Conservation (phyloP, 2,329 filamentous ascomycete genomes). For the Colletotrichum sojae region DNA sequence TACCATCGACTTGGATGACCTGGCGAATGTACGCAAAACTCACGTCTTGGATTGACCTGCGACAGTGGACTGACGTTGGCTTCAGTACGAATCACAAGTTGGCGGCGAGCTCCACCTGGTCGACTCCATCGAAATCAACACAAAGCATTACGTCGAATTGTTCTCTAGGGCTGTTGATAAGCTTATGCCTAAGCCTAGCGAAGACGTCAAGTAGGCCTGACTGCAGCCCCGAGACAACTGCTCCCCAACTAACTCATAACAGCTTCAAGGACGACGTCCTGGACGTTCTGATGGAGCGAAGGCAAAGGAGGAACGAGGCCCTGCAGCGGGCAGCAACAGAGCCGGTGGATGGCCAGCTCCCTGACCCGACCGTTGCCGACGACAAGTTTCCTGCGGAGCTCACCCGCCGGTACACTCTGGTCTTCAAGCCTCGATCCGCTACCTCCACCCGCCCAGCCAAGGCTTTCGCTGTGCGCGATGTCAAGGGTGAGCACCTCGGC, state of each 20-base stretch:
- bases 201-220: conserved; percentile 78
- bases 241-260: conserved; percentile 22
- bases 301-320: conserved; percentile 87
- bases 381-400: conserved; percentile 93
- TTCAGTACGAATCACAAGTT: conserved; percentile 80
- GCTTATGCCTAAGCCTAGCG: conserved; percentile 83
- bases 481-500: conserved; percentile 92
- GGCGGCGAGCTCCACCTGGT: conserved; percentile 81
- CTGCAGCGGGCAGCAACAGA: conserved; percentile 71
- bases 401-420: conserved; percentile 93
- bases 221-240: background rate
- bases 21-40: conserved; percentile 73
- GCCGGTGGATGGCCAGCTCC: conserved; percentile 59
- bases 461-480: conserved; percentile 89
- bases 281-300: conserved; percentile 95
- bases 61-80: conserved; percentile 65
- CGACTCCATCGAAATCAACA: conserved; percentile 89
- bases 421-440: conserved; percentile 92
- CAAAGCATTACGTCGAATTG: conserved; percentile 95
- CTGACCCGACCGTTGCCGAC: conserved; percentile 74
- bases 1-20: conserved; percentile 89
- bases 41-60: conserved; percentile 84
- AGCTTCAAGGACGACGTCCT: conserved; percentile 98
- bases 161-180: conserved; percentile 90
- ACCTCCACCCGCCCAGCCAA: conserved; percentile 74